phyloP scores from a whole-genome alignment of 2,329 filamentous ascomycete genomes.

The Mycosphaerella sp. region DNA sequence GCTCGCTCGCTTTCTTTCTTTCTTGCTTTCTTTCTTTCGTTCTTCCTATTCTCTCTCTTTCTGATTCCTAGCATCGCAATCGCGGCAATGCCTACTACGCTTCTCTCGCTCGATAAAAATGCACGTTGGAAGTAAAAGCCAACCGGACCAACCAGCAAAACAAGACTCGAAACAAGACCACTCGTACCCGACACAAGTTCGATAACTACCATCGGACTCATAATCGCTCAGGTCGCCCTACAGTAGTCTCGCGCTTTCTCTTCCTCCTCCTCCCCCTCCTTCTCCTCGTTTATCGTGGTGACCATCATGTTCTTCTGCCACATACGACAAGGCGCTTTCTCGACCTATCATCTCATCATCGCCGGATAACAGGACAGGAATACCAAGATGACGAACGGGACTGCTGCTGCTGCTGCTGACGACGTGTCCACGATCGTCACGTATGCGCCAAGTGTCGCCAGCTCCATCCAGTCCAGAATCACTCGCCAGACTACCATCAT shows the following conservation, averaged over 20 bases:
- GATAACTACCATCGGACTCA: neutral
- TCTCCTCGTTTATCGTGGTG: too few species aligned
- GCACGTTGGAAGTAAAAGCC: too few species aligned
- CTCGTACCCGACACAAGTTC: neutral
- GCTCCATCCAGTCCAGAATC: neutral
- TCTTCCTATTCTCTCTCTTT: too few species aligned
- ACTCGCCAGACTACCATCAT: neutral
- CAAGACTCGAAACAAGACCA: neutral
- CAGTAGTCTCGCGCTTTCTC: conserved; percentile 4
- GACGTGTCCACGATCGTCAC: neutral
- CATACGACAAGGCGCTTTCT: neutral
- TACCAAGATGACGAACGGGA: neutral
- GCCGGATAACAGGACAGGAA: neutral
- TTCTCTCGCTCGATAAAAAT: neutral
- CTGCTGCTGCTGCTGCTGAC: neutral
- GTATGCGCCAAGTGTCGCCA: neutral
- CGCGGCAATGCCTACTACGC: neutral
- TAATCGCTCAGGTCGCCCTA: neutral
- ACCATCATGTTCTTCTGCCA: neutral
- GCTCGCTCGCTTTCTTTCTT: too few species aligned
- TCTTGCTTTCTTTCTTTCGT: too few species aligned
- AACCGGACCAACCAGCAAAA: too few species aligned
- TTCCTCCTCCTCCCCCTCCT: neutral
- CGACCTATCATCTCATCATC: neutral
- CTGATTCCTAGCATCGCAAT: too few species aligned